Evolutionary conservation across 148 eudicot species (phyloP).

Genomic region (Amaranthus hypochondriacus): DNA sequence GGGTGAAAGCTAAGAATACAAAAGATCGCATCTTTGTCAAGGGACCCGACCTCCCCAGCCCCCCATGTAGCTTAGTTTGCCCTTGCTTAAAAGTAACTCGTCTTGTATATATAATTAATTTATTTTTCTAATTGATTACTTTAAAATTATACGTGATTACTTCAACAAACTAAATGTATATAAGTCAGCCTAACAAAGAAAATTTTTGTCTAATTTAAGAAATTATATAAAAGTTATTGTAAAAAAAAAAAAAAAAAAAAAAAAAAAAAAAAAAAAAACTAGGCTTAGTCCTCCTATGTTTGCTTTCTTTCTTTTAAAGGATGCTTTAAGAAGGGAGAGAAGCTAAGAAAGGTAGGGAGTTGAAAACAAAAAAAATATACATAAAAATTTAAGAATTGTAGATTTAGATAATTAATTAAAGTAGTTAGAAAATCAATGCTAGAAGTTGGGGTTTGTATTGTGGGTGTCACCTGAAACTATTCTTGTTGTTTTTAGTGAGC

Average conservation of each 20-base stretch:
- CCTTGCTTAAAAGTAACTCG: too few relatives aligned
- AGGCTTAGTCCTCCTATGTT: slow-evolving; percentile 16
- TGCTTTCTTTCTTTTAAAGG: slow-evolving; percentile 38
- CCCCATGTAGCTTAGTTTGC: too few relatives aligned
- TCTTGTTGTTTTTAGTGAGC: slow-evolving; percentile 19
- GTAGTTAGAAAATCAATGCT: slow-evolving; percentile 29
- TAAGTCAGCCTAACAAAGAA: too few relatives aligned
- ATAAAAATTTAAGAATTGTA: background rate
- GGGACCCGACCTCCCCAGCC: too few relatives aligned
- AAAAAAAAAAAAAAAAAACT: slow-evolving; percentile 15
- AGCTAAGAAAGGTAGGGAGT: slow-evolving; percentile 11
- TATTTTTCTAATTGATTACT: too few relatives aligned
- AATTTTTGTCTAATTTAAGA: too few relatives aligned
- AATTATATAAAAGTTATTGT: too few relatives aligned
- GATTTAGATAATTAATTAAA: slow-evolving; percentile 7
- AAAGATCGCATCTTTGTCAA: too few relatives aligned
- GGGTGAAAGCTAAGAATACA: too few relatives aligned
- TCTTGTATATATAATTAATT: too few relatives aligned
- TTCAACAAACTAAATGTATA: too few relatives aligned
- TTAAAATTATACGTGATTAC: too few relatives aligned
- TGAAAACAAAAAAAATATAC: slow-evolving; percentile 55
- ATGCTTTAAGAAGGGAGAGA: slow-evolving; percentile 32
- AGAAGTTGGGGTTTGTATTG: slow-evolving; percentile 32
- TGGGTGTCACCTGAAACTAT: slow-evolving; percentile 49
- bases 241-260: slow-evolving; percentile 8